phyloP scores from a whole-genome alignment of 164 flowering plant genomes.

The Paratinospora sagittata region DNA sequence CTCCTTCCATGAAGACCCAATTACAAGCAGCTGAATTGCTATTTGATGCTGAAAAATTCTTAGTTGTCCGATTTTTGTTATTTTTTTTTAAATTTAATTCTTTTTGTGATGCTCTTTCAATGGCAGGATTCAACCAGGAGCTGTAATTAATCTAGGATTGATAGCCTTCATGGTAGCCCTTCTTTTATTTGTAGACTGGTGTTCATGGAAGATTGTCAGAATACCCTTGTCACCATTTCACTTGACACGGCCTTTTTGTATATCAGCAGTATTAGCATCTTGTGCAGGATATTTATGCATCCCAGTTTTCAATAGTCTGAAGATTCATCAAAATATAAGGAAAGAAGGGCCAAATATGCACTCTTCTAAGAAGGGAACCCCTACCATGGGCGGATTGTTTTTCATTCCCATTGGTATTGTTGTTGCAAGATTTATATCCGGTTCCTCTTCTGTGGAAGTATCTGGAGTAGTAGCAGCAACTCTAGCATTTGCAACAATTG shows the following conservation, averaged over 20 bases:
- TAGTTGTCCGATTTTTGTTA: background rate
- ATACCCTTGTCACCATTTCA: constrained; percentile 64
- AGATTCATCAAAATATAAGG: constrained; percentile 41
- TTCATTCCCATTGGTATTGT: constrained; percentile 69
- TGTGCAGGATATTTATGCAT: constrained; percentile 60
- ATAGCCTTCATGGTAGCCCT: constrained; percentile 43
- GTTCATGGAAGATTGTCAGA: constrained; percentile 87
- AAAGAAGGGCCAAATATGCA: constrained; percentile 46
- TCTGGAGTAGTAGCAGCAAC: constrained; percentile 60
- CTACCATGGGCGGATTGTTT: constrained; percentile 90
- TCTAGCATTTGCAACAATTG: constrained; percentile 65
- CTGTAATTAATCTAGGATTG: constrained; percentile 50
- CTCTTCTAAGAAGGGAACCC: constrained; percentile 46
- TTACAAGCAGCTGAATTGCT: background rate
- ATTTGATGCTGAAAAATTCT: background rate
- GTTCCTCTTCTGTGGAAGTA: constrained; percentile 68
- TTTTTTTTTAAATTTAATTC: constrained; percentile 2
- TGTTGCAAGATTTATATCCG: constrained; percentile 50
- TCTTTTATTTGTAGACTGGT: constrained; percentile 65
- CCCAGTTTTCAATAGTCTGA: constrained; percentile 53
- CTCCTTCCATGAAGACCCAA: too few species aligned
- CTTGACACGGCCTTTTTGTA: constrained; percentile 63
- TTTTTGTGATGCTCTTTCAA: constrained; percentile 1
- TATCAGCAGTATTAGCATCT: constrained; percentile 47
- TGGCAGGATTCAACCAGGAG: constrained; percentile 64